Evolutionary conservation across 305 asterid species (phyloP), one percentile per base, ranked within the genome.

Genomic region (Lippia alba): DNA sequence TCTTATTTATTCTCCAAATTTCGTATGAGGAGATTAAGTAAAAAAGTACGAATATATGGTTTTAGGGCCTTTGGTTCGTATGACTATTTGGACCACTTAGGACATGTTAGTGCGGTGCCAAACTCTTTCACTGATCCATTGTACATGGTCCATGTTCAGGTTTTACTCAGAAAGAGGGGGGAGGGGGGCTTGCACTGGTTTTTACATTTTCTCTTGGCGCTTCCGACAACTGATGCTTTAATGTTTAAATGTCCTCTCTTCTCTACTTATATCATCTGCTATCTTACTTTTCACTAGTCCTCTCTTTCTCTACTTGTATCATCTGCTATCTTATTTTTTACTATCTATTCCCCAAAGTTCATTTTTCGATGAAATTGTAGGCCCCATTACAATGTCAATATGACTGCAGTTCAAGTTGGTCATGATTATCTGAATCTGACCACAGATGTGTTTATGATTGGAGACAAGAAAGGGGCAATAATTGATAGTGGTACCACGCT

Each of bases 401-500:
- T 94, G 96, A 94, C 98, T 46, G 90, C 83, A 69, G 78, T 94
- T 80, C 96, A 89, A 74, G 92, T 94, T 57, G 99, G 96, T 67
- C 75, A 24, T 53, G 87, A 85, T 64, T 78, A 70, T 70, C 86
- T 94, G 74, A 89, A 83, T 79, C 85, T 92, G 76, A 78, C 99
- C 61, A 39, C 84, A 70, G 95, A 87, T 70, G 48, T 81, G 64
- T 85, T 79, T 74, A 54, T 51, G 71, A 74, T 66, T 64, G 96
- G 90, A 74, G 92, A 82, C 82, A 87, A 83, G 73, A 80, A 76
- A 72, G 97, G 97, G 63, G 96, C 92, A 63, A 86, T 94, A 76
- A 94, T 94, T 78, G 99, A 94, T 65, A 94, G 98, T 82, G 99
- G 99, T 69, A 94, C 99, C 78, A 94, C 99, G 7, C 76, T 94